Base-by-base conservation (phyloP, 2,329 filamentous ascomycete genomes). In the Fusarium oligoseptatum region DNA sequence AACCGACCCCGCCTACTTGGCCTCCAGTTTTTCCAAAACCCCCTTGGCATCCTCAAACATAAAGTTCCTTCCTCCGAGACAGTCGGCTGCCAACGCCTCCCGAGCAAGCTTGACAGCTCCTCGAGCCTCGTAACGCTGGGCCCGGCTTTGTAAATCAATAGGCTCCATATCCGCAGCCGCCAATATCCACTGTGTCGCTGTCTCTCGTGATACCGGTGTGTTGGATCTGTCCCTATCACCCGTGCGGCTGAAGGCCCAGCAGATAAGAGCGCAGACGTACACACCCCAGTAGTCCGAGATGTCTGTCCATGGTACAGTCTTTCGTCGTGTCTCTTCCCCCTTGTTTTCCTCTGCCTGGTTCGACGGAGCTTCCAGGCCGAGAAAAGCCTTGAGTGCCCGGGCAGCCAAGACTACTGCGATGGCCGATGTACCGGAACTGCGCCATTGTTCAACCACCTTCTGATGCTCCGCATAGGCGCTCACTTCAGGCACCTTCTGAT, bases 181-280 rank as follows among this genome's bases (percentile, higher is more conserved):
- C 65, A 82, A 81, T 72, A 85, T 80, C 86, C 83, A 86, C 41
- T 69, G 76, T 29, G 82, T 64, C 27, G 82, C 80, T 22, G 80
- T 78, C 57, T 76, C 76, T 65, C 72, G 79, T 61, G 75, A 79
- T 69, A 72, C 75, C 50, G 70, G 57, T 45, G 71, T 73, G 29
- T 52, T 72, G 45, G 60, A 69, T 17, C 64, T 74, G 57, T 66
- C 70, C 57, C 72, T 68, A 68, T 73, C 78, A 41, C 74, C 73
- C 10, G 71, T 68, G 66, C 88, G 82, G 3, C 85, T 85, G 72
- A 87, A 88, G 1, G 89, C 88, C 90, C 90, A 92, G 81, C 87
- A 90, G 72, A 91, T 88, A 60, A 92, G 83, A 9, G 88, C 83
- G 71, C 88, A 90, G 9, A 88, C 86, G 75, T 91, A 91, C 58